A percentile compares a stretch with the other conserved stretches of the same genome.
These are phyloP conservation scores for Tilletia indica DNA, from an alignment of 1,284 basidiomycete species.

Conservation along the genomic window DNA sequence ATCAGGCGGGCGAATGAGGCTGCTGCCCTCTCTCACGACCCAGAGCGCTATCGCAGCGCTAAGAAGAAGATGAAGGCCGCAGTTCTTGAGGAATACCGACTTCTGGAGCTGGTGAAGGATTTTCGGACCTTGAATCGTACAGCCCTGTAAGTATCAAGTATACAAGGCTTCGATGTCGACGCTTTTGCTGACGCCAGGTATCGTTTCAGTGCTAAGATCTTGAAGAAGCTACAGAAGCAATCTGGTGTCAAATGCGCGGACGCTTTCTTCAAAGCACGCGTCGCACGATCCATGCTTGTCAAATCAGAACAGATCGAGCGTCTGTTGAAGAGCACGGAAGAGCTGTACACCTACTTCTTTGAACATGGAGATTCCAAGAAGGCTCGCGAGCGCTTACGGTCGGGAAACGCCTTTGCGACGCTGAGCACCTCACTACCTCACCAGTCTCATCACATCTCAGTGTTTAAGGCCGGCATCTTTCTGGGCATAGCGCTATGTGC, in stretches of 20 bases:
- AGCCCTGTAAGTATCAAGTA: not conserved
- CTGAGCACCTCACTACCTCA: constrained; percentile 57
- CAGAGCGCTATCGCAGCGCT: constrained; percentile 76
- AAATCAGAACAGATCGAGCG: constrained; percentile 64
- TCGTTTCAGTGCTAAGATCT: constrained; percentile 62
- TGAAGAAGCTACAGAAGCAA: constrained; percentile 91
- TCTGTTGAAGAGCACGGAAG: constrained; percentile 67
- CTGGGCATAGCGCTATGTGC: constrained; percentile 79
- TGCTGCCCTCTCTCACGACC: constrained; percentile 61
- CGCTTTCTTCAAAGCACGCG: constrained; percentile 75
- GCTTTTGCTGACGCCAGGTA: constrained; percentile 58
- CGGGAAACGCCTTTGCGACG: constrained; percentile 56
- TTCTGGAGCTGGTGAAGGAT: constrained; percentile 75
- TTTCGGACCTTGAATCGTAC: constrained; percentile 44
- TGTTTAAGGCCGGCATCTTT: constrained; percentile 65
- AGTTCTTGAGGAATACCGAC: constrained; percentile 78
- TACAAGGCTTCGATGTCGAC: constrained; percentile 57
- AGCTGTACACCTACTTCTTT: constrained; percentile 48
- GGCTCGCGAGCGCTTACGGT: constrained; percentile 69
- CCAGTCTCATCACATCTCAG: constrained; percentile 67
- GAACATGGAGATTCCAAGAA: constrained; percentile 80
- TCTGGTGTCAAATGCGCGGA: constrained; percentile 67
- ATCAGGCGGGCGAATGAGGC: constrained; percentile 37
- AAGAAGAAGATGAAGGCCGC: constrained; percentile 80
- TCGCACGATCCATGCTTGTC: constrained; percentile 59